Evolutionary conservation across 2,329 filamentous ascomycete genomes (phyloP), one percentile per base, ranked within the genome.

Genomic region (Venturia oleaginea): DNA sequence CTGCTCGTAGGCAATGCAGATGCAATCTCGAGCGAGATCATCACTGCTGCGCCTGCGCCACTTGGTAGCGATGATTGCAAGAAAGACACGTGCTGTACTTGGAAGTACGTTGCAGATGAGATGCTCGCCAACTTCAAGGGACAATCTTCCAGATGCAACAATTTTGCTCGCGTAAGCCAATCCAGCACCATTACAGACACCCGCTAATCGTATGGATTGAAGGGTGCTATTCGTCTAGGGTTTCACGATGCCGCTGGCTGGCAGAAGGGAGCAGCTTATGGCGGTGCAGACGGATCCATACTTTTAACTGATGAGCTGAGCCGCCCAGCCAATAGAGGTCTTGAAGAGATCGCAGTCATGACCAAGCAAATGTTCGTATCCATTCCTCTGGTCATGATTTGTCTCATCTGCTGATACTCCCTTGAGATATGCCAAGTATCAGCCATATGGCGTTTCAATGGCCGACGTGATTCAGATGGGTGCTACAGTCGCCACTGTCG

Each of bases 391-490:
- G 10, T 42, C 17, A 22, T 22, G 22, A 4, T n/a, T 13, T 24
- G 15, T 22, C 17, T 22, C 30, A 15, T 22, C 40, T 19, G 38
- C 54, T 60, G 37, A 64, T 34, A 5, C 4, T 27, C 10, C 15
- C 3, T 15, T 15, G 11, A 64, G 70, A 46, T 65, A 65, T 37
- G 70, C 48, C 34, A 73, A 73, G 62, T 74, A 73, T 66, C 69
- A 68, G 55, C 66, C 70, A 24, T 75, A 74, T 59, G 72, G 72
- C 32, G 70, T 75, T 63, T 70, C 68, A 38, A 74, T 75, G 71
- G 74, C 74, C 8, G 75, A 77, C 60, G 69, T 77, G 30, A 75
- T 77, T 27, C 74, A 76, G 62, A 72, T 75, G 34, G 74, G 71
- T 43, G 74, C 74, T 38, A 76, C 71, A 37, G 69, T 76, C 27